These are phyloP conservation scores for Globisporangium perplexum DNA, from an alignment of 352 stramenopile genomes.

Conservation along the genomic window DNA sequence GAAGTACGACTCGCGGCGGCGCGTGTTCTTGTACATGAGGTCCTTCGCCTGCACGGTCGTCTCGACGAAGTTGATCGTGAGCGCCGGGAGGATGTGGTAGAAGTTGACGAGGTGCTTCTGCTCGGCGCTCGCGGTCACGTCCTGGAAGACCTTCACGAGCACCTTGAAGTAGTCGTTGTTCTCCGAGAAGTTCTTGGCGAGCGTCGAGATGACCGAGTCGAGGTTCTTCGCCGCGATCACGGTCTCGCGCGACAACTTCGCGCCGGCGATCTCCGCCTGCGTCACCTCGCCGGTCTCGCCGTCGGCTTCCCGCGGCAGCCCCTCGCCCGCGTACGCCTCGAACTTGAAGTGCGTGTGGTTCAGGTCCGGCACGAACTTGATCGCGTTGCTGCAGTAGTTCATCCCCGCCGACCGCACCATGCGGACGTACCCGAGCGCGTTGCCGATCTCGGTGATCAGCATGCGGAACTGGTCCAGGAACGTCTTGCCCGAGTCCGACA, in stretches of 20 bases:
- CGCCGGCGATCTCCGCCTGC: conserved; percentile 39
- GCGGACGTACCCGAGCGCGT: conserved; percentile 90
- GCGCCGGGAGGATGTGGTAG: conserved; percentile 83
- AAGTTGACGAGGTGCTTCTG: conserved; percentile 93
- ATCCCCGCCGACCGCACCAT: conserved; percentile 92
- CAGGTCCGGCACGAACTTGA: conserved; percentile 90
- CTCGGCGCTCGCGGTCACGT: conserved; percentile 81
- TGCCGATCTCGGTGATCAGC: conserved; percentile 91
- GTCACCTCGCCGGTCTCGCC: conserved; percentile 45
- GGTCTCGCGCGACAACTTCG: conserved; percentile 74
- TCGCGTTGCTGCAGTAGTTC: conserved; percentile 91
- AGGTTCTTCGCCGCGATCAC: conserved; percentile 82
- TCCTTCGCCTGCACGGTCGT: conserved; percentile 90
- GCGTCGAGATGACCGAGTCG: conserved; percentile 80
- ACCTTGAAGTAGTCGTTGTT: conserved; percentile 94
- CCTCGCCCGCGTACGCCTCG: conserved; percentile 59
- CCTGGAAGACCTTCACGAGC: conserved; percentile 84
- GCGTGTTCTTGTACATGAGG: conserved; percentile 94
- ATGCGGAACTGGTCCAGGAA: conserved; percentile 90
- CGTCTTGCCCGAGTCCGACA: conserved; percentile 82
- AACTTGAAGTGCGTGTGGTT: conserved; percentile 86
- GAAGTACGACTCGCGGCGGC: conserved; percentile 92
- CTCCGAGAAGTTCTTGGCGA: conserved; percentile 88
- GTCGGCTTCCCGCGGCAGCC: conserved; percentile 49
- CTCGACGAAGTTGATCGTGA: conserved; percentile 90